phyloP scores from a whole-genome alignment of 2,329 filamentous ascomycete species.

The Leptodontidium sp. region DNA sequence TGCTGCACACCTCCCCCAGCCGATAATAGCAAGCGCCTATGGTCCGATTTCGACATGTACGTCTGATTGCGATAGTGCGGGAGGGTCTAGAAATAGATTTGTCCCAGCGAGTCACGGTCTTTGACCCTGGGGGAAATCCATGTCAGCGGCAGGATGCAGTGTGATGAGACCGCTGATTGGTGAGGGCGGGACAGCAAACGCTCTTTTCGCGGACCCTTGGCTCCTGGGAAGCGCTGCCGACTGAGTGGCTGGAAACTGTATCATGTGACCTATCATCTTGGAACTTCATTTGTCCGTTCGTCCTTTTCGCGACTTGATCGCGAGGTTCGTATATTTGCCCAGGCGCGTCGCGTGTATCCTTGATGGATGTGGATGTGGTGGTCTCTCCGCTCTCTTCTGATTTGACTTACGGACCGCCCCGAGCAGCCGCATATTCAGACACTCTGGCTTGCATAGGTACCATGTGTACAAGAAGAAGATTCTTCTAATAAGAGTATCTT shows the following conservation, averaged over 20 bases:
- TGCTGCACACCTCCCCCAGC: conserved; percentile 17
- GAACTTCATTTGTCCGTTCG: conserved; percentile 1
- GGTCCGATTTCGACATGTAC: conserved; percentile 32
- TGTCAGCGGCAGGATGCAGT: conserved; percentile 37
- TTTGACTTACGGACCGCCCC: not conserved
- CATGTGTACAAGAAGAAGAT: not conserved
- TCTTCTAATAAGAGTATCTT: not conserved
- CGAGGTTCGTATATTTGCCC: not conserved
- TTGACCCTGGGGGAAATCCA: conserved; percentile 18
- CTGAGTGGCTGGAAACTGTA: conserved; percentile 4
- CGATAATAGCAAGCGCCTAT: conserved; percentile 35
- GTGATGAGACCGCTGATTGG: conserved; percentile 37
- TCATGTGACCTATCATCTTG: conserved; percentile 6
- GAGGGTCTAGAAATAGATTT: conserved; percentile 37
- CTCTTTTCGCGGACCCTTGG: conserved; percentile 16
- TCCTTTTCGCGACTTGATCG: not conserved
- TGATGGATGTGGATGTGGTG: not conserved
- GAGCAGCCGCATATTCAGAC: not conserved
- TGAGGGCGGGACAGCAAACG: conserved; percentile 3
- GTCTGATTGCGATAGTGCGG: conserved; percentile 36
- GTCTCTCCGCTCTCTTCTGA: not conserved
- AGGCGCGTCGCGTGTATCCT: not conserved
- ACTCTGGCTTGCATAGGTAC: too few relatives aligned
- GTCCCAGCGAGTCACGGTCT: conserved; percentile 26
- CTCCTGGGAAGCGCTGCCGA: conserved; percentile 22